These are phyloP conservation scores for Pseudozyma pruni DNA, from an alignment of 1,284 basidiomycete genomes.

Conservation along the genomic window DNA sequence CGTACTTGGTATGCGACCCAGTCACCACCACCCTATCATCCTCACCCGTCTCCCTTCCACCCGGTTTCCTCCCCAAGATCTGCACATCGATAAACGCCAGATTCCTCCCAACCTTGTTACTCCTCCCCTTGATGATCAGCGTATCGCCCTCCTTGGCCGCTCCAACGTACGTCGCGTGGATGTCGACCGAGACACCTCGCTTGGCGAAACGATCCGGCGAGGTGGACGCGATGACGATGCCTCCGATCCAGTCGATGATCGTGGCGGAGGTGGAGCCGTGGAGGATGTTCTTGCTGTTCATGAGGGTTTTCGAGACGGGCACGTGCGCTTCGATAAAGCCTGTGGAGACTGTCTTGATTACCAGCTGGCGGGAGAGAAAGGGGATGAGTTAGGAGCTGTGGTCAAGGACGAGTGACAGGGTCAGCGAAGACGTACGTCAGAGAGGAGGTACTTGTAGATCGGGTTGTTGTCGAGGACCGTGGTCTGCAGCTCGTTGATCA, in stretches of 20 bases:
- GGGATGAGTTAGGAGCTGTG: background rate
- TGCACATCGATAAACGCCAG: conserved; percentile 54
- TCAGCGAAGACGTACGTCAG: conserved; percentile 24
- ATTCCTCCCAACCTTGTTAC: conserved; percentile 47
- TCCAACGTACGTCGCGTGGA: conserved; percentile 49
- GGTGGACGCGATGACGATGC: conserved; percentile 49
- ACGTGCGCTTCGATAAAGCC: conserved; percentile 47
- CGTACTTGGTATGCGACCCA: conserved; percentile 47
- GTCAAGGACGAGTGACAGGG: background rate
- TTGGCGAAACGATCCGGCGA: conserved; percentile 34
- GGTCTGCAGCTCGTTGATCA: conserved; percentile 47
- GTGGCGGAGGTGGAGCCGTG: conserved; percentile 56
- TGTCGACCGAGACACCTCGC: conserved; percentile 52
- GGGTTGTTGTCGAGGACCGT: conserved; percentile 45
- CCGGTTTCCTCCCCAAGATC: conserved; percentile 32
- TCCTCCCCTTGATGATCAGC: conserved; percentile 43
- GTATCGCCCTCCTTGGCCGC: conserved; percentile 47
- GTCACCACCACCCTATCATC: conserved; percentile 39
- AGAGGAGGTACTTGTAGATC: conserved; percentile 52
- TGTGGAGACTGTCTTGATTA: conserved; percentile 21
- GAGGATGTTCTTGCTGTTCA: conserved; percentile 52
- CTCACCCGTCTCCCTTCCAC: conserved; percentile 15
- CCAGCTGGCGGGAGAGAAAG: conserved; percentile 12
- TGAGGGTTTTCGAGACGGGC: conserved; percentile 31
- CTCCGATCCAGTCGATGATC: conserved; percentile 55